Percentiles rank a stretch among this genome's conserved stretches.
These are phyloP conservation scores for Pseudognaphalium luteoalbum DNA, from an alignment of 129 eudicot genomes.

Conservation along the genomic window DNA sequence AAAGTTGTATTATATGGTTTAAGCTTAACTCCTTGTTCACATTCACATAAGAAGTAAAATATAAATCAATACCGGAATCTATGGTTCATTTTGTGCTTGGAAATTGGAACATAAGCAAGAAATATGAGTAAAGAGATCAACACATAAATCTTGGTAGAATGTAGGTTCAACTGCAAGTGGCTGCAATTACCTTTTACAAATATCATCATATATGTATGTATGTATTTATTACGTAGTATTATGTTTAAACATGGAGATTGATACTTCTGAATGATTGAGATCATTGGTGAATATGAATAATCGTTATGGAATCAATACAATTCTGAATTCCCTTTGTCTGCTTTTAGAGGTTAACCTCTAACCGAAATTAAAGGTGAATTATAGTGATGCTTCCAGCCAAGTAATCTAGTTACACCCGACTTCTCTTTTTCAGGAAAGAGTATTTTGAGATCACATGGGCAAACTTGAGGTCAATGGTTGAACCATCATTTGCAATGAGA, in stretches of 20 bases:
- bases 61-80: not conserved
- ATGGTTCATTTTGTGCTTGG: not conserved
- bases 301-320: not conserved
- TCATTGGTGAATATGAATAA: too few species aligned
- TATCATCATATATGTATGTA: too few species aligned
- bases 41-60: not conserved
- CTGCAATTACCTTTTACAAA: too few species aligned
- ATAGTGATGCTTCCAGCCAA: not conserved
- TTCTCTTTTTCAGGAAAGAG: conserved; percentile 52
- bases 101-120: not conserved
- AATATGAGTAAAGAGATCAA: not conserved
- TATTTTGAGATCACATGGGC: conserved; percentile 76
- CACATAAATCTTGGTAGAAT: not conserved
- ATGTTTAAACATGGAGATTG: too few species aligned
- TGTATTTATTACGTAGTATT: too few species aligned
- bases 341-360: too few species aligned
- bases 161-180: not conserved
- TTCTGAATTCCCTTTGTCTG: too few species aligned
- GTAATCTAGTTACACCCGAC: too few species aligned
- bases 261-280: not conserved
- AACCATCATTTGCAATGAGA: conserved; percentile 72
- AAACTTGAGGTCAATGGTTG: conserved; percentile 62
- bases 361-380: too few species aligned
- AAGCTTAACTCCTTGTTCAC: not conserved
- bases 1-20: not conserved